phyloP scores from a whole-genome alignment of 768 basidiomycete species.

The Sporobolomyces roseus region DNA sequence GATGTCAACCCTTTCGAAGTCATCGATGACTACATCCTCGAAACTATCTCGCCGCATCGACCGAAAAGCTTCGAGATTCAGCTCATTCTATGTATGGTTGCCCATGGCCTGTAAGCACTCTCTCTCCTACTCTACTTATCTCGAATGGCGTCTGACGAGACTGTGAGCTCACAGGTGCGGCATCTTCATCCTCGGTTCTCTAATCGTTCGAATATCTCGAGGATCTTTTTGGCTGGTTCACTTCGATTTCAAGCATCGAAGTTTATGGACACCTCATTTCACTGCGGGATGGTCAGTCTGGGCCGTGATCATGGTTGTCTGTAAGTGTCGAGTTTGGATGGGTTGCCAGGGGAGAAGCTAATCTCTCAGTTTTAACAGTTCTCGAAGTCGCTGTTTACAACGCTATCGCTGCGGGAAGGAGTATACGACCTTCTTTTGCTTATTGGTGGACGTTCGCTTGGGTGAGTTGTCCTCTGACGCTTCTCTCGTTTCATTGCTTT shows the following conservation, averaged over 20 bases:
- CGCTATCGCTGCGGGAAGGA: background rate
- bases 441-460: slow-evolving; percentile 16
- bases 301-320: slow-evolving; percentile 5
- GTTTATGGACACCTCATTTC: slow-evolving; percentile 7
- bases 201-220: background rate
- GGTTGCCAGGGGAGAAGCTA: background rate
- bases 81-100: background rate
- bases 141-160: too few species aligned
- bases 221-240: slow-evolving; percentile 19
- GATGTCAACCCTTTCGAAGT: slow-evolving; percentile 4
- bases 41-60: background rate
- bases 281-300: slow-evolving; percentile 10
- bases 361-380: background rate
- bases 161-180: slow-evolving; percentile 1
- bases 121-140: too few species aligned
- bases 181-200: background rate
- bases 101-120: slow-evolving; percentile 1
- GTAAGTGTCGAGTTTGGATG: background rate
- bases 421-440: background rate
- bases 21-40: background rate
- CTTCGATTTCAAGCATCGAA: slow-evolving; percentile 3
- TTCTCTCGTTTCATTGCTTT: background rate
- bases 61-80: slow-evolving; percentile 4
- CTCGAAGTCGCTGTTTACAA: slow-evolving; percentile 3
- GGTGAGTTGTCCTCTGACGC: background rate